Evolutionary conservation across 768 basidiomycete genomes (phyloP).

Genomic region (Pseudohyphozyma bogoriensis): DNA sequence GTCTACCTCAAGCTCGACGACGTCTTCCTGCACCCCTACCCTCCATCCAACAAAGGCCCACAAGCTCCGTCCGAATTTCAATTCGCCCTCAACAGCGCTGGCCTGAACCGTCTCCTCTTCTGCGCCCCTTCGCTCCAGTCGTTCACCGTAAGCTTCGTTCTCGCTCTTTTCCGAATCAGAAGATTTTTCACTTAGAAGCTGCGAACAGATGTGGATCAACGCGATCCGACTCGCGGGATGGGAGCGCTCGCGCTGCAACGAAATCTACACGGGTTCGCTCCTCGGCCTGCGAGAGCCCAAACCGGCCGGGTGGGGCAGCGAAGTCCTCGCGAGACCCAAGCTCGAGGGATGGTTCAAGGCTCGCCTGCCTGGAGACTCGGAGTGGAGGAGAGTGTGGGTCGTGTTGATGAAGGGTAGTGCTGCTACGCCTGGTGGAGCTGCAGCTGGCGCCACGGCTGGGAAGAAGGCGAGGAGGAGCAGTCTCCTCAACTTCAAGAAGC

Average conservation of each 20-base stretch:
- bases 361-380: constrained; percentile 89
- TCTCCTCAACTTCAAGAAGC: constrained; percentile 19
- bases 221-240: constrained; percentile 81
- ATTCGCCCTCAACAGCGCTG: constrained; percentile 85
- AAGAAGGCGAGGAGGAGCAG: constrained; percentile 14
- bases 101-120: constrained; percentile 78
- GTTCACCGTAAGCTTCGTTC: constrained; percentile 44
- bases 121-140: constrained; percentile 41
- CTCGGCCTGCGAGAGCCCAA: constrained; percentile 55
- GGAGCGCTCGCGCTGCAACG: constrained; percentile 90
- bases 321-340: constrained; percentile 52
- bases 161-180: not conserved
- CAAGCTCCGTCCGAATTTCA: constrained; percentile 52
- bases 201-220: constrained; percentile 77
- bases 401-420: constrained; percentile 44
- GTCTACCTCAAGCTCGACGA: constrained; percentile 79
- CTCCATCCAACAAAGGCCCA: constrained; percentile 43
- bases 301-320: constrained; percentile 37
- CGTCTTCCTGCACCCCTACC: constrained; percentile 37
- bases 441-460: not conserved
- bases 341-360: constrained; percentile 88
- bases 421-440: not conserved
- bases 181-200: not conserved
- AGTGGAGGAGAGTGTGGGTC: constrained; percentile 90
- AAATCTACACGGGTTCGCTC: constrained; percentile 93